phyloP scores from a whole-genome alignment of 129 eudicot genomes.

The Flaveria brownii region DNA sequence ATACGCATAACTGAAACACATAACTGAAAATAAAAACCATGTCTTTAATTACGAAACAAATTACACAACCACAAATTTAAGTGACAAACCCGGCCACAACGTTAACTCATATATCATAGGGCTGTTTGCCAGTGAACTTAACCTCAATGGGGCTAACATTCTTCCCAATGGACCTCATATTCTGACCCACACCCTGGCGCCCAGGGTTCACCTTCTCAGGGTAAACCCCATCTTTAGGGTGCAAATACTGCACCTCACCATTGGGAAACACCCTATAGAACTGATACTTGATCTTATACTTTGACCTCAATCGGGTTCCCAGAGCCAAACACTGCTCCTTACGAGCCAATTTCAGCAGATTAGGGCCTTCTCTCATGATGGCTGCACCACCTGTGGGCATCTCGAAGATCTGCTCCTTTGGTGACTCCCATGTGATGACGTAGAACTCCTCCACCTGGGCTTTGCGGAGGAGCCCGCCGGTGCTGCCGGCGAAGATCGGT shows the following conservation, averaged over 20 bases:
- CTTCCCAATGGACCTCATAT: constrained; percentile 90
- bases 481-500: constrained; percentile 91
- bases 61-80: constrained; percentile 21
- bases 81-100: too few species aligned
- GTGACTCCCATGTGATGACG: constrained; percentile 98
- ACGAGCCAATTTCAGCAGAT: constrained; percentile 77
- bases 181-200: constrained; percentile 80
- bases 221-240: constrained; percentile 96
- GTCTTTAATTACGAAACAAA: constrained; percentile 29
- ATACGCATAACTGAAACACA: neutral
- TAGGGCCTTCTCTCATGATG: constrained; percentile 92
- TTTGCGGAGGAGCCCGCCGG: constrained; percentile 85
- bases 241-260: constrained; percentile 96
- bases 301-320: constrained; percentile 90
- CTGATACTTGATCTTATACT: constrained; percentile 93
- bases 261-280: constrained; percentile 94
- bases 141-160: constrained; percentile 92
- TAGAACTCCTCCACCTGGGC: constrained; percentile 97
- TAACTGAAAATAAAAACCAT: neutral
- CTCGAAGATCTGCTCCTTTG: constrained; percentile 92
- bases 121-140: constrained; percentile 93
- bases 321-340: constrained; percentile 97
- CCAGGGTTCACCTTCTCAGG: constrained; percentile 97
- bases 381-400: constrained; percentile 99
- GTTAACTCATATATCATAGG: constrained; percentile 55